phyloP scores from a whole-genome alignment of 2,329 filamentous ascomycete genomes.

The Elsinoe necatrix region DNA sequence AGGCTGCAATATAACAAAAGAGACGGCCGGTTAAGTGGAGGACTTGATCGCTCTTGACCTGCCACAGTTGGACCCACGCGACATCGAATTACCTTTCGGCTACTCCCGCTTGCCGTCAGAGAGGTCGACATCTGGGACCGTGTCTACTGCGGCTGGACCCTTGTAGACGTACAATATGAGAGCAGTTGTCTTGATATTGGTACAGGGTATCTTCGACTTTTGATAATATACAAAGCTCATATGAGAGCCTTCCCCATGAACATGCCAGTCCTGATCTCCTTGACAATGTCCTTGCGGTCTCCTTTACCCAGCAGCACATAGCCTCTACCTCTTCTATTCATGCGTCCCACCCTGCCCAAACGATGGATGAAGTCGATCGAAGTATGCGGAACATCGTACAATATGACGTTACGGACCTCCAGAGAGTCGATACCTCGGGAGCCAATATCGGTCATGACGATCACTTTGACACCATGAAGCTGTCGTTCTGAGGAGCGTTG shows the following conservation, averaged over 20 bases:
- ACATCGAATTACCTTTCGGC: slow-evolving; percentile 16
- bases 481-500: slow-evolving; percentile 32
- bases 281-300: slow-evolving; percentile 81
- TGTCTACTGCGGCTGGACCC: neutral
- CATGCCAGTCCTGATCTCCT: slow-evolving; percentile 75
- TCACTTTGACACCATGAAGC: slow-evolving; percentile 72
- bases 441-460: slow-evolving; percentile 89
- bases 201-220: slow-evolving; percentile 20
- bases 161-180: neutral
- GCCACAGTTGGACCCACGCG: slow-evolving; percentile 15
- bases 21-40: neutral
- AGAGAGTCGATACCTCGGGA: slow-evolving; percentile 92
- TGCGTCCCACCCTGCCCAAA: slow-evolving; percentile 80
- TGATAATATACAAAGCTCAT: slow-evolving; percentile 22
- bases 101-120: slow-evolving; percentile 8
- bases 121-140: slow-evolving; percentile 12
- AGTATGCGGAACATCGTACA: slow-evolving; percentile 96
- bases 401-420: slow-evolving; percentile 78
- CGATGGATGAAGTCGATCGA: slow-evolving; percentile 98
- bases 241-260: slow-evolving; percentile 44
- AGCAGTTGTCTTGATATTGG: slow-evolving; percentile 8
- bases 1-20: neutral
- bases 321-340: slow-evolving; percentile 81
- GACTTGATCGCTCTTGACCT: neutral
- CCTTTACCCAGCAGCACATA: slow-evolving; percentile 85